Evolutionary conservation across 148 eudicot species (phyloP), one percentile per base, ranked within the genome.

Genomic region (Rhododendron griersonianum): DNA sequence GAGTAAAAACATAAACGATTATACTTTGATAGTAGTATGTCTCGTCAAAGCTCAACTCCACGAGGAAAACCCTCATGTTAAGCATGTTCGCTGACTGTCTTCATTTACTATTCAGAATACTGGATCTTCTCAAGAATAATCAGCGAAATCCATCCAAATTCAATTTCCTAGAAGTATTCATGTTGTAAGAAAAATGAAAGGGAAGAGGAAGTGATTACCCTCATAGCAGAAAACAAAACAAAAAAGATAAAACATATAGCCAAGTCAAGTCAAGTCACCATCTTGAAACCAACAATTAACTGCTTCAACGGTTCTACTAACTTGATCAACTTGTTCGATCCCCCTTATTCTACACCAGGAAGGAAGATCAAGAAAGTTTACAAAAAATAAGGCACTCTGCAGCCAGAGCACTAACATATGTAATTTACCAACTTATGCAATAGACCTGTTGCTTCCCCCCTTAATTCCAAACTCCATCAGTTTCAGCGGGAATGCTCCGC

Each of bases 201-300:
- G 83, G 59, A 2, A 51, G 65, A 79, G 67, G 44, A 80, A 3
- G 11, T 8, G 14, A 48, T 5, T 48, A 80, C 39, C 82, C 59
- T 48, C 59, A n/a, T 23, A 79, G 53, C 30, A 21, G 37, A 80
- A 48, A 48, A 53, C 65, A 37, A 80, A 35, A 80, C 21, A 50
- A 1, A 50, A 80, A 28, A 0, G 14, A 13, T 15, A 80, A 18
- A 80, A 80, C 23, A 28, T 48, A 79, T 28, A 80, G 10, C 47
- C 33, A 80, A 30, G 65, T 80, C 65, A 80, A 79, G 81, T 47
- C 57, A 80, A 79, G 81, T 47, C 57, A 47, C 55, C 81, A n/a
- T 47, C 14, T 79, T 45, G 35, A 47, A 47, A 47, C 45, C 28
- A 11, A 75, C 39, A 75, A 18, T 7, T 45, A 8, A 78, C 28